Percentiles rank a stretch among this genome's conserved stretches.
Evolutionary conservation across 805 yeast species (phyloP).

Genomic region (Wickerhamomyces sydowiorum): DNA sequence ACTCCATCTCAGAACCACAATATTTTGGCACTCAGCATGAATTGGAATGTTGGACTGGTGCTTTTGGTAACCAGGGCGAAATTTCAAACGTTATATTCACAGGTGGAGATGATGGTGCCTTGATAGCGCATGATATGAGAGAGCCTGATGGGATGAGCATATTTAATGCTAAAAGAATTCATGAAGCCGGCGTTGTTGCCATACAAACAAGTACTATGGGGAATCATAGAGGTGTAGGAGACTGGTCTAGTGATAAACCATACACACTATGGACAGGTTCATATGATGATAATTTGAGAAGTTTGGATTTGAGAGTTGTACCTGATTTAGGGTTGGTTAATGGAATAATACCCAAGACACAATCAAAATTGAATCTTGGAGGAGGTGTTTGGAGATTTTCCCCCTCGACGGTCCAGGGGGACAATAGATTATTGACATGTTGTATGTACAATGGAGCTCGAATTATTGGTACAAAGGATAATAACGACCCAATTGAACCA

Average conservation of each 20-base stretch:
- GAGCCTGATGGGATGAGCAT: slow-evolving; percentile 23
- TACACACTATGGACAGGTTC: slow-evolving; percentile 78
- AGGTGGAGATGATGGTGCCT: slow-evolving; percentile 85
- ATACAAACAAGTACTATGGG: slow-evolving; percentile 52
- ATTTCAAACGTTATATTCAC: slow-evolving; percentile 57
- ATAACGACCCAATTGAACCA: slow-evolving; percentile 18
- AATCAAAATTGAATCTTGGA: slow-evolving; percentile 48
- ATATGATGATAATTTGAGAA: slow-evolving; percentile 75
- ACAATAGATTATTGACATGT: slow-evolving; percentile 60
- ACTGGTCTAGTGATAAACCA: slow-evolving; percentile 40
- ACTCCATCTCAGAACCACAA: slow-evolving; percentile 9
- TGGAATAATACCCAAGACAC: slow-evolving; percentile 48
- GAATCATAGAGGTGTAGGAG: slow-evolving; percentile 22
- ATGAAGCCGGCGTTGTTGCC: slow-evolving; percentile 88
- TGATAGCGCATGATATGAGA: slow-evolving; percentile 70
- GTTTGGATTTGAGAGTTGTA: slow-evolving; percentile 60
- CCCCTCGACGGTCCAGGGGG: slow-evolving; percentile 44
- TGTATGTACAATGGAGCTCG: slow-evolving; percentile 97
- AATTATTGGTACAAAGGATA: slow-evolving; percentile 37
- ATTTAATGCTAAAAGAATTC: slow-evolving; percentile 47
- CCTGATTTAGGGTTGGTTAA: slow-evolving; percentile 33
- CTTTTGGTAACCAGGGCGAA: slow-evolving; percentile 53
- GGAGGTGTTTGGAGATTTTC: slow-evolving; percentile 96
- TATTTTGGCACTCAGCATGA: slow-evolving; percentile 42
- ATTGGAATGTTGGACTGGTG: slow-evolving; percentile 87